Conservation (phyloP, 495 filamentous ascomycete genomes). For the Neurospora africana region DNA sequence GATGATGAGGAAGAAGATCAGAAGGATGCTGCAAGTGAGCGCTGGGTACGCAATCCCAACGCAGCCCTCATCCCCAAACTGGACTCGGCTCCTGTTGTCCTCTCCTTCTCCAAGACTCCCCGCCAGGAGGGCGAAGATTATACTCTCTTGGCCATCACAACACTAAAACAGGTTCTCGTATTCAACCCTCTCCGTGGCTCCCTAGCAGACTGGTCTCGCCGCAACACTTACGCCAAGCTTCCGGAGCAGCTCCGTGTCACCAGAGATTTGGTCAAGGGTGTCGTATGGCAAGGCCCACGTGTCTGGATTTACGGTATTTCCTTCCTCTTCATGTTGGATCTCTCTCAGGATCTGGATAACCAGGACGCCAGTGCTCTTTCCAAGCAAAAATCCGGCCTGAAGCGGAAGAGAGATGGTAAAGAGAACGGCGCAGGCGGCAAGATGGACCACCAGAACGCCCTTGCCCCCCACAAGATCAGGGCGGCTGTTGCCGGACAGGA, state of each 20-base stretch:
- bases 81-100: constrained; percentile 40
- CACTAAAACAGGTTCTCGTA: constrained; percentile 62
- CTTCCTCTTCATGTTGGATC: constrained; percentile 90
- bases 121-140: constrained; percentile 31
- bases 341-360: constrained; percentile 56
- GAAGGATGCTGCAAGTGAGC: constrained; percentile 25
- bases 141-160: constrained; percentile 63
- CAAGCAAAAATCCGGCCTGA: constrained; percentile 24
- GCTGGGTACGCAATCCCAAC: constrained; percentile 57
- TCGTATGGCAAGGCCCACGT: constrained; percentile 70
- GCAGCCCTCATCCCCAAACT: constrained; percentile 70
- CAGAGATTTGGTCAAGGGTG: constrained; percentile 69
- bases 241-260: constrained; percentile 60
- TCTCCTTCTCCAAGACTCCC: constrained; percentile 52
- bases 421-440: constrained; percentile 48
- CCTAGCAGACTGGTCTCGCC: constrained; percentile 73
- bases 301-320: constrained; percentile 78
- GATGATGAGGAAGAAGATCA: constrained; percentile 21
- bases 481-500: constrained; percentile 34
- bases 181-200: constrained; percentile 65
- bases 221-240: constrained; percentile 64
- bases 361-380: constrained; percentile 5
- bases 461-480: constrained; percentile 22
- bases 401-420: constrained; percentile 43
- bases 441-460: constrained; percentile 41